Evolutionary conservation across 441 rosid genomes (phyloP), one percentile per base, ranked within the genome.

Genomic region (Melianthus villosus): DNA sequence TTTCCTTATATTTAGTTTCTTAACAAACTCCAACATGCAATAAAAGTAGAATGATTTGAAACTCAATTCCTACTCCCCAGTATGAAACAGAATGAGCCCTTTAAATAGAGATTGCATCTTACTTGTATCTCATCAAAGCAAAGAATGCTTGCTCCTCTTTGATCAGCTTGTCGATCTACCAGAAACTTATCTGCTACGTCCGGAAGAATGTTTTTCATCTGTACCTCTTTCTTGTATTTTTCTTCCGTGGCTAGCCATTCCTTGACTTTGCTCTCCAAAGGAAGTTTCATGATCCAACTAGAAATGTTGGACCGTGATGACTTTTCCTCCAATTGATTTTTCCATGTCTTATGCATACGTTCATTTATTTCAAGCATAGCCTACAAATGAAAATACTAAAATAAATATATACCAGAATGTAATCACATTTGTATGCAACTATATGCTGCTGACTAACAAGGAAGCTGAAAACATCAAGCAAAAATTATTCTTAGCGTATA

Each of bases 51-150:
- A n/a, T n/a, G n/a, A n/a, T n/a, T n/a, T n/a, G n/a, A n/a, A n/a
- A n/a, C n/a, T n/a, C n/a, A n/a, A n/a, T n/a, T n/a, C n/a, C n/a
- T n/a, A n/a, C n/a, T n/a, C n/a, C n/a, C n/a, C n/a, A n/a, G n/a
- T n/a, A 44, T 27, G 8, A 38, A 38, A 23, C 12, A 12, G 9
- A 23, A 33, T 1, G 6, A 16, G 29, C 11, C 38, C 16, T 36
- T 23, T 41, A 33, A 44, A 11, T 16, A 34, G 11, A 26, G 10
- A 28, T 29, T 13, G 34, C 34, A 53, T 22, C 29, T 16, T 60
- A 82, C 94, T 84, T 86, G 97, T 61, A 86, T 79, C 69, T 82
- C 93, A 68, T 82, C 94, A 37, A 86, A 86, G 64, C 97, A 82
- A 60, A 79, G 93, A 56, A 82, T 37, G 46, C 82, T 79, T 9